Conservation (phyloP, 306 rosid species). For the Chamaecrista fasciculata region DNA sequence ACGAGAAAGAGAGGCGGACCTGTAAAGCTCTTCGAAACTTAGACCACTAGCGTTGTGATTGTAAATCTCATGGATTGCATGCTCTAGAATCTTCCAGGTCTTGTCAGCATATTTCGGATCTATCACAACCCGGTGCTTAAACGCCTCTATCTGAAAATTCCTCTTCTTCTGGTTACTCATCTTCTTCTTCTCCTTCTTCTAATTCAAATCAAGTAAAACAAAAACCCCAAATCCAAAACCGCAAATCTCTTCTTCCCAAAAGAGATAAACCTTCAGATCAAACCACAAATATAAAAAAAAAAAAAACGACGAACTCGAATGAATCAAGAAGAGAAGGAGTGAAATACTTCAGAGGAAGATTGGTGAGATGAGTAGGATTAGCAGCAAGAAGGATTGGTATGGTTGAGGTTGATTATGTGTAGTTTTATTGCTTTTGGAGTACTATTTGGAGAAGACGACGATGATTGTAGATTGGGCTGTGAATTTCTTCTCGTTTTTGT, state of each 20-base stretch:
- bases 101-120: slow-evolving; percentile 83
- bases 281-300: neutral
- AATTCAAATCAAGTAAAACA: neutral
- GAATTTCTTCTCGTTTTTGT: too few relatives aligned
- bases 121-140: slow-evolving; percentile 66
- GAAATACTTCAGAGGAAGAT: neutral
- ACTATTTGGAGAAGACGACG: neutral
- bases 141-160: slow-evolving; percentile 82
- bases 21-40: slow-evolving; percentile 83
- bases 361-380: neutral
- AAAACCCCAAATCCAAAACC: slow-evolving; percentile 19
- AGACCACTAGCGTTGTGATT: slow-evolving; percentile 73
- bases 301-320: neutral
- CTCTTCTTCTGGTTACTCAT: slow-evolving; percentile 77
- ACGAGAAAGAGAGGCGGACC: slow-evolving; percentile 38
- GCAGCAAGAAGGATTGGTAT: neutral
- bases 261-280: slow-evolving; percentile 11
- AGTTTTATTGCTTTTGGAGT: neutral
- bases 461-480: neutral
- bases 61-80: slow-evolving; percentile 74
- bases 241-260: slow-evolving; percentile 14
- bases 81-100: slow-evolving; percentile 77
- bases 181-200: slow-evolving; percentile 28
- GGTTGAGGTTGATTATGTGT: neutral
- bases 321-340: neutral